These are phyloP conservation scores for Lophium mytilinum DNA, from an alignment of 495 filamentous ascomycete genomes.

Conservation along the genomic window DNA sequence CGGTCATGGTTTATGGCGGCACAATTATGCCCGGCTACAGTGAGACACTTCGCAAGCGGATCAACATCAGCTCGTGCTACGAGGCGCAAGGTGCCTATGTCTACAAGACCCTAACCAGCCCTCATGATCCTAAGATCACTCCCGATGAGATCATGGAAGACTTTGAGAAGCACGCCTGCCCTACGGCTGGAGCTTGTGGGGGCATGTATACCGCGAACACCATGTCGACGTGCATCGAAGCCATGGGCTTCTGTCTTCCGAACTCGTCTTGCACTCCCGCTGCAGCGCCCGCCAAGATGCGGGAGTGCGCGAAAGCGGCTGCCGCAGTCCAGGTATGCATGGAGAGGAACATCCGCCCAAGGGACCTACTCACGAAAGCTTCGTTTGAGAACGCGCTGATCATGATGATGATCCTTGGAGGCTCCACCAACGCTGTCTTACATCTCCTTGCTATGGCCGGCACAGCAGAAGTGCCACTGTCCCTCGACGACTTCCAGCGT, in stretches of 20 bases:
- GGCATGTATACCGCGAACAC: constrained; percentile 98
- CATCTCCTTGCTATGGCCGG: constrained; percentile 94
- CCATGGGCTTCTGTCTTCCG: constrained; percentile 85
- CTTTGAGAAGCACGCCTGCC: constrained; percentile 78
- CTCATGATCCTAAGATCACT: constrained; percentile 50
- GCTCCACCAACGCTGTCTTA: constrained; percentile 85
- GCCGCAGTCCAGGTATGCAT: constrained; percentile 79
- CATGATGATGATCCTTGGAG: constrained; percentile 86
- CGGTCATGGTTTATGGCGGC: constrained; percentile 80
- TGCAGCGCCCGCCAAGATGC: constrained; percentile 77
- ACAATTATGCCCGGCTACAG: constrained; percentile 84
- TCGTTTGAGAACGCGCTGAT: constrained; percentile 92
- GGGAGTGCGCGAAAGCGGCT: constrained; percentile 82
- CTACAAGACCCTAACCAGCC: constrained; percentile 59
- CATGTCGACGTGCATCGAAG: constrained; percentile 93
- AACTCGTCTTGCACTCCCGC: constrained; percentile 89
- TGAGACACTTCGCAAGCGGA: constrained; percentile 61
- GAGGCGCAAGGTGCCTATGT: constrained; percentile 83
- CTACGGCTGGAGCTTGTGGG: constrained; percentile 88
- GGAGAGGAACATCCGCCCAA: constrained; percentile 78
- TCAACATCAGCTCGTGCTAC: constrained; percentile 88
- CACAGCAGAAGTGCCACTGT: constrained; percentile 75
- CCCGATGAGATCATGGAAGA: constrained; percentile 79
- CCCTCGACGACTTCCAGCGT: constrained; percentile 79
- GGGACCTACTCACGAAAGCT: constrained; percentile 73